Base-by-base conservation (phyloP, 1,284 basidiomycete genomes). In the Tetrapyrgos nigripes region DNA sequence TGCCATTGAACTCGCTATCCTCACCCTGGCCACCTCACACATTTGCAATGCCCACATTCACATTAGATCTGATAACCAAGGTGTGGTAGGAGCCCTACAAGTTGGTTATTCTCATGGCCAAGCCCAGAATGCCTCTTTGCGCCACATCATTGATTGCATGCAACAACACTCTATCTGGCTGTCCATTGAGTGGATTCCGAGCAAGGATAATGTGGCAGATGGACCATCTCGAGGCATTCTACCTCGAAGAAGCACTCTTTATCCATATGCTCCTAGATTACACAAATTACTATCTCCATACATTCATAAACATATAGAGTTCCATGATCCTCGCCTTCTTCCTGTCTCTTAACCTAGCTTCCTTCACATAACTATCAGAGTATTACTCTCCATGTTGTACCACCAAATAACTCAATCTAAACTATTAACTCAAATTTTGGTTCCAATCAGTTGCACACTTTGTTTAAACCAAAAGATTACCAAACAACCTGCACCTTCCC, bases 41-140 rank as follows among this genome's bases (percentile, higher is more conserved):
- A 40, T 64, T 40, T 29, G 19, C 1, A 47, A 66, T 35, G 23
- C 31, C 13, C 61, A 63, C n/a, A 52, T 77, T 19, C 33, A 56
- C 3, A 43, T 76, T 10, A 60, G 61, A 14, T 74, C 73, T 0
- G 73, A 78, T 53, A 77, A 76, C 58, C 51, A 55, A 23, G 73
- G 70, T 4, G 71, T 76, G 0, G 69, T 77, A n/a, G 64, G 65
- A 4, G 71, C 73, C 0, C 52, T 76, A 0, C 33, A 57, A 0
- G 53, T 61, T 6, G 64, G 68, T 6, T 49, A 49, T 1, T 76
- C 73, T 1, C 51, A 68, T 4, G 66, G 62, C 8, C 31, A 66
- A 1, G 58, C 64, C 4, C 69, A 73, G 24, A 76, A 77, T 43
- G 1, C 11, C 0, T 62, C 69, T 8, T 58, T 77, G 2, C 53